Base-by-base conservation (phyloP, 2,329 filamentous ascomycete species). In the Berkeleyomyces basicola region DNA sequence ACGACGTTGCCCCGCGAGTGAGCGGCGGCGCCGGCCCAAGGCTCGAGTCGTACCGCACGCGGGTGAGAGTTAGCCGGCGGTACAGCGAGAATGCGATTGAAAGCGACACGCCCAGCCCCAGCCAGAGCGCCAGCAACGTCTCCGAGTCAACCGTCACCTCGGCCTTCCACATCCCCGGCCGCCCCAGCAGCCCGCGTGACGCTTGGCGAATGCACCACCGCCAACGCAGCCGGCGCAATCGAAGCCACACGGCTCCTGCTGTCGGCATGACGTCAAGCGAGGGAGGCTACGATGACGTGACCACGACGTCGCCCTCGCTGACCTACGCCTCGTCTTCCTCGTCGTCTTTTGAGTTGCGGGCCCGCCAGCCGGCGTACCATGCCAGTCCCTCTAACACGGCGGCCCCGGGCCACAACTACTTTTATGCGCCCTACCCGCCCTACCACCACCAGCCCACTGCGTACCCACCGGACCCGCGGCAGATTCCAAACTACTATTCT, bases 111-210 rank as follows among this genome's bases (percentile, higher is more conserved):
- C 33, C 37, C 31, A 63, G 44, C 33, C 37, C 36, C 9, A 55
- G 62, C 58, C 36, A 10, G n/a, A 44, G 55, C 44, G 55, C 6
- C 37, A 37, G 58, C 23, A 57, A 51, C 42, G 23, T 61, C n/a
- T 64, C 62, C 10, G 62, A 61, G 23, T 61, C 62, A 1, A 64
- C 62, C n/a, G 59, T 64, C 7, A 64, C 59, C 9, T 61, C 59
- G 23, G 44, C 58, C 16, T 46, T 61, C 10, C 57, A 59, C n/a
- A 36, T 46, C 39, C 58, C 58, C 11, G 4, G 14, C 49, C 49
- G 49, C 31, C 37, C 49, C 6, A 10, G 33, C 49, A 53, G 49
- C 33, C 49, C 49, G 49, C 49, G 49, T 33, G 49, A 33, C 11
- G 37, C 23, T 37, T 53, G 49, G 49, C 5, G 49, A 49, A n/a